Base-by-base conservation (phyloP, 192 early-diverging fungal genomes). In the Coemansia sp. region DNA sequence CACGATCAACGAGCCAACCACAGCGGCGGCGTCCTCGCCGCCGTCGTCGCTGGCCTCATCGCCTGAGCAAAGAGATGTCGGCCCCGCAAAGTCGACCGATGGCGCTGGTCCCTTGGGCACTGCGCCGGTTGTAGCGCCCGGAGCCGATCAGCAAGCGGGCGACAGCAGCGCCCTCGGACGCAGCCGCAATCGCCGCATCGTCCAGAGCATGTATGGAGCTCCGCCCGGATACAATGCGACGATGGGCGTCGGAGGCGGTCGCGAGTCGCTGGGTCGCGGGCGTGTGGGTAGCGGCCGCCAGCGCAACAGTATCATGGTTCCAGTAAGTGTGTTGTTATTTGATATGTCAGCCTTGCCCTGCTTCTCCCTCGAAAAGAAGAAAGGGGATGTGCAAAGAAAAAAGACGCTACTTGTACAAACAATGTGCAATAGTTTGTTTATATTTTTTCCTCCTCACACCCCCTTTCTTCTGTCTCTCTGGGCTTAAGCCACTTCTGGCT, bases 301-400 rank as follows among this genome's bases (percentile, higher is more conserved):
- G 79, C 79, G 79, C 73, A 81, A 75, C 70, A 81, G 79, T 46
- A 81, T 81, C 69, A 81, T 81, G 79, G 70, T 81, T 67, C 79
- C 79, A 30, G 79, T 81, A 81, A 75, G 79, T 51, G 16, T 51
- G 15, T 40, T 46, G 43, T 46, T 46, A 20, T 18, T 46, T 46
- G 16, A 20, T 18, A 20, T 46, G 4, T 46, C 20, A 7, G 18
- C 4, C 23, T 26, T 51, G 48, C 23, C 48, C 25, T 51, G 21
- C 3, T 26, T 10, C 25, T 26, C 25, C 25, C 10, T 8, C 16
- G 3, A 21, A 51, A 12, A 8, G 23, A 21, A 15, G 13, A 26
- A 25, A 12, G 7, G 25, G 40, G 40, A 43, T 37, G 35, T 37
- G 35, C 35, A 20, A 46, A 46, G 20, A 46, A n/a, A 20, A 46